Evolutionary conservation across 179 eudicot genomes (phyloP).

Genomic region (Beta lomatogona): DNA sequence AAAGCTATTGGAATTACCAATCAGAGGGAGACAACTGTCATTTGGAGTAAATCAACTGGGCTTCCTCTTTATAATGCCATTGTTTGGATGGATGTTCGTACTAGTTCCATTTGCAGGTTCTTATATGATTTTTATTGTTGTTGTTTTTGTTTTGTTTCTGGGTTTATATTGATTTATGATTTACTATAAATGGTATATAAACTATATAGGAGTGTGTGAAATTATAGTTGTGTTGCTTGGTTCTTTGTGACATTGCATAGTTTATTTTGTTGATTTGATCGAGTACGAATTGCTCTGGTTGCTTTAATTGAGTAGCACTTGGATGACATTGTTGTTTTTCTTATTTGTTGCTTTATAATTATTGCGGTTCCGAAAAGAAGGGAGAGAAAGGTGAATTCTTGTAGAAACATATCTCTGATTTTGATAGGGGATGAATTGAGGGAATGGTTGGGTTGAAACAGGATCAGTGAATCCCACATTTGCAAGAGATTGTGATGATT

Average conservation of each 20-base stretch:
- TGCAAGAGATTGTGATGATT: neutral
- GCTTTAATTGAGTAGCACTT: neutral
- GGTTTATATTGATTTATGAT: neutral
- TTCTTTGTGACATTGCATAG: neutral
- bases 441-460: neutral
- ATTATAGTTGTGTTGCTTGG: conserved; percentile 8
- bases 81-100: conserved; percentile 99
- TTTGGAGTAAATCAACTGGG: conserved; percentile 96
- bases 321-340: neutral
- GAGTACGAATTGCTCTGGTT: neutral
- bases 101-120: conserved; percentile 93
- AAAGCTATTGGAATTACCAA: conserved; percentile 95
- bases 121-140: neutral
- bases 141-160: conserved; percentile 4
- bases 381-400: neutral
- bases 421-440: neutral
- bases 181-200: no score
- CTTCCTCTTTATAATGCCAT: conserved; percentile 83
- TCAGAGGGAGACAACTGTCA: conserved; percentile 91
- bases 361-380: neutral
- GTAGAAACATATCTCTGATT: neutral
- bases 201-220: neutral
- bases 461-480: neutral
- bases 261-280: neutral
- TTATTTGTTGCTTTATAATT: neutral